Conservation (phyloP, 2,329 filamentous ascomycete genomes). For the Trichoderma hamatum region DNA sequence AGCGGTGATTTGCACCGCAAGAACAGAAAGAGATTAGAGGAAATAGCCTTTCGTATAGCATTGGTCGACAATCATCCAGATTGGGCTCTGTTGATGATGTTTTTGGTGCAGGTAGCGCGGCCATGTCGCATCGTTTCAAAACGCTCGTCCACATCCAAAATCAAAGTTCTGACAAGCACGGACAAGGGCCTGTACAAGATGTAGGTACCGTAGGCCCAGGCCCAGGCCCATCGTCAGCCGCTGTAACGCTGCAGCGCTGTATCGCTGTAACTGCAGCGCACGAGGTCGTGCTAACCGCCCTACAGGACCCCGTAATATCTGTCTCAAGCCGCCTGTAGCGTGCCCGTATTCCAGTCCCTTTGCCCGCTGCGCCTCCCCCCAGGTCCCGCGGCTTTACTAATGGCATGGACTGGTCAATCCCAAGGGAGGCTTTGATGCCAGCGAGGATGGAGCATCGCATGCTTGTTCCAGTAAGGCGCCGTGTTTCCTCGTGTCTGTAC, state of each 20-base stretch:
- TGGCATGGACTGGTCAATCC: background rate
- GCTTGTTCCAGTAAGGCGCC: constrained; percentile 17
- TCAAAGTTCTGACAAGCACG: background rate
- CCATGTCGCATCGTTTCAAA: background rate
- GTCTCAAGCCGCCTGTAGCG: background rate
- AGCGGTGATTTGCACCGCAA: background rate
- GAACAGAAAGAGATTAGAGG: background rate
- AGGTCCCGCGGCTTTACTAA: background rate
- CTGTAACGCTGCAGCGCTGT: background rate
- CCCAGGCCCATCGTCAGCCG: background rate
- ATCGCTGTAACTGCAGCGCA: background rate
- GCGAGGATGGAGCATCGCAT: background rate
- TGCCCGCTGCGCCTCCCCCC: constrained; percentile 1
- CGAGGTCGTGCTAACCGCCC: background rate
- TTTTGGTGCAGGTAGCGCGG: background rate
- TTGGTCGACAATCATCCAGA: background rate
- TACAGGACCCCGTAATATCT: background rate
- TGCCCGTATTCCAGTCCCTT: background rate
- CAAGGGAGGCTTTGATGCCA: constrained; percentile 16
- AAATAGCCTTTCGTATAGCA: background rate
- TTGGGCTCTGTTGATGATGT: background rate
- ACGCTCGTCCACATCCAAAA: background rate
- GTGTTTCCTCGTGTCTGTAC: background rate
- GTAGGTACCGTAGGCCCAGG: background rate
- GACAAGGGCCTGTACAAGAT: background rate